Conservation (phyloP, 257 asterid genomes). For the Galeopsis tetrahit region DNA sequence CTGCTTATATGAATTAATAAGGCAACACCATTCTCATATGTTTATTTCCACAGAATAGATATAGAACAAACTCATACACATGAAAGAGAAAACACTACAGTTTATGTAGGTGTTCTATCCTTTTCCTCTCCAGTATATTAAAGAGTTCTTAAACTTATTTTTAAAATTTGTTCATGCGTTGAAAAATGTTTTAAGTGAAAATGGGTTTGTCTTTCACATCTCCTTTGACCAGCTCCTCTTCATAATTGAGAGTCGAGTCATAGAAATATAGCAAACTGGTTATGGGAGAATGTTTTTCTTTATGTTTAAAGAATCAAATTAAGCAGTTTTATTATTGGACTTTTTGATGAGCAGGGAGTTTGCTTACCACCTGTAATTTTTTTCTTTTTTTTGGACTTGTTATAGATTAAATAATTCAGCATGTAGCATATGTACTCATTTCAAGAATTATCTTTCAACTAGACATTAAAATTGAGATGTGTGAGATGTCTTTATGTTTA, state of each 20-base stretch:
- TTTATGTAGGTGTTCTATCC: not conserved
- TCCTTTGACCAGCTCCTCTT: not conserved
- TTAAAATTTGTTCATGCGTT: not conserved
- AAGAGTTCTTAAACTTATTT: not conserved
- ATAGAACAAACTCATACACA: not conserved
- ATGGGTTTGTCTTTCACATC: not conserved
- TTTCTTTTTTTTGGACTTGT: too few relatives aligned
- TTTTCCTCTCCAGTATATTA: not conserved
- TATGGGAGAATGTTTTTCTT: not conserved
- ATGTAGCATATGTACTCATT: not conserved
- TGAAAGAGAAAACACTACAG: not conserved
- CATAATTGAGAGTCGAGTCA: not conserved
- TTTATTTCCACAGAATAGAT: constrained; percentile 3
- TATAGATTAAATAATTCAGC: not conserved
- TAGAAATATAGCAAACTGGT: not conserved
- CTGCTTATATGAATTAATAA: not conserved
- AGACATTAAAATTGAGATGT: constrained; percentile 3
- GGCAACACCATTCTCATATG: constrained; percentile 13
- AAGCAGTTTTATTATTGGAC: constrained; percentile 5
- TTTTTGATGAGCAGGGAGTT: constrained; percentile 17
- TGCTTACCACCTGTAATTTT: not conserved
- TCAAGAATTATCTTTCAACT: constrained; percentile 4
- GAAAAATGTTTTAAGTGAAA: not conserved
- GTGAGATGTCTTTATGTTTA: constrained; percentile 21
- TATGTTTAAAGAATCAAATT: not conserved